Conservation (phyloP, 768 basidiomycete species). For the Gyrodon lividus region DNA sequence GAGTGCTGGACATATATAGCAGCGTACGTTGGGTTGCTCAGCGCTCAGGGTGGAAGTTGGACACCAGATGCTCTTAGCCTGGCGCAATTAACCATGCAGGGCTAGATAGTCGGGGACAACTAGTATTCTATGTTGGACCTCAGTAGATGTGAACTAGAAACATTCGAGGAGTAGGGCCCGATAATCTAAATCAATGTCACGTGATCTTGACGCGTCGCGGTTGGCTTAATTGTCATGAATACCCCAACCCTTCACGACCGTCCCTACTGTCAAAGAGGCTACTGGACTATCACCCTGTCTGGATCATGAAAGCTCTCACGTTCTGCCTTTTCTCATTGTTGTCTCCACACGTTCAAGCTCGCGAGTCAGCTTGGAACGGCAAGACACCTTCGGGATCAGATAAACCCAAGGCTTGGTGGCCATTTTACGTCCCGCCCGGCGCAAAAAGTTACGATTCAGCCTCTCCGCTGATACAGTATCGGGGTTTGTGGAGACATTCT, state of each 20-base stretch:
- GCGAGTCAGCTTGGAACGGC: constrained; percentile 70
- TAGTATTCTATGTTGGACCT: no score
- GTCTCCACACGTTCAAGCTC: constrained; percentile 6
- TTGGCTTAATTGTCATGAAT: not conserved
- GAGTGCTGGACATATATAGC: no score
- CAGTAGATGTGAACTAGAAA: no score
- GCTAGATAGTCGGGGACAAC: no score
- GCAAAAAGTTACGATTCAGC: constrained; percentile 68
- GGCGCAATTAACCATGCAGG: no score
- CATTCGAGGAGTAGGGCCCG: no score
- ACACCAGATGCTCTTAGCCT: no score
- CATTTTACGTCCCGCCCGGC: constrained; percentile 74
- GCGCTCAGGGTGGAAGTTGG: no score
- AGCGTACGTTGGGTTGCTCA: no score
- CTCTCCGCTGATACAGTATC: constrained; percentile 64
- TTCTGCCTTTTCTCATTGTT: constrained; percentile 9
- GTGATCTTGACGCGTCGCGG: constrained; percentile 18
- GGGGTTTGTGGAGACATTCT: constrained; percentile 55
- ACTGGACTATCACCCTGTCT: no score
- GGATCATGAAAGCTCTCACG: not conserved
- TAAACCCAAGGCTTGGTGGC: constrained; percentile 48
- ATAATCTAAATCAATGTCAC: constrained; percentile 22
- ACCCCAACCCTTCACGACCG: no score
- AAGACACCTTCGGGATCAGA: constrained; percentile 48
- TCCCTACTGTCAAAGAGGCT: no score